Evolutionary conservation across 345 rosid genomes (phyloP).

Genomic region (Nasturtium officinale): DNA sequence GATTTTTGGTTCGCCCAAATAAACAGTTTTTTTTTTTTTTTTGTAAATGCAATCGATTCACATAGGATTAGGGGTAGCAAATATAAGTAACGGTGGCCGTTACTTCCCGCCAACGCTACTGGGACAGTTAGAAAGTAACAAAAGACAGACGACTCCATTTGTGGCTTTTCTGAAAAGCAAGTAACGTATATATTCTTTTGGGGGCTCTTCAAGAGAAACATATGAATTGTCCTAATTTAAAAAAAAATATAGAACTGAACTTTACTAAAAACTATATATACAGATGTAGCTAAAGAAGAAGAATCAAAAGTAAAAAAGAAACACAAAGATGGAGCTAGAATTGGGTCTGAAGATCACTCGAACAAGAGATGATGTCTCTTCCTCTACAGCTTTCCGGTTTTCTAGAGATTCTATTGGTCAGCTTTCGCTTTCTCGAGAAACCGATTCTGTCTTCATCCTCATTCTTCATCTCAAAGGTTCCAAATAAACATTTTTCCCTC

Average conservation of each 20-base stretch:
- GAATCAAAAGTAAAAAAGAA: background rate
- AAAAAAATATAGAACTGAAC: background rate
- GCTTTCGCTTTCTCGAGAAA: constrained; percentile 66
- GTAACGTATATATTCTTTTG: constrained; percentile 38
- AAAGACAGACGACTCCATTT: background rate
- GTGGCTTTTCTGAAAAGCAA: constrained; percentile 24
- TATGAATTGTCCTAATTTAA: background rate
- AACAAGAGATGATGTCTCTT: constrained; percentile 59
- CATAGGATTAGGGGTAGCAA: background rate
- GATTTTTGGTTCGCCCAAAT: background rate
- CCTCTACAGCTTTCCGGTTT: constrained; percentile 53
- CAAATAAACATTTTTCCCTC: background rate
- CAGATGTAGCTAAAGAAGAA: background rate
- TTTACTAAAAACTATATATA: no score
- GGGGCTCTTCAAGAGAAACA: constrained; percentile 3
- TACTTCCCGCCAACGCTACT: constrained; percentile 27
- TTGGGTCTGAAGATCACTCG: constrained; percentile 77
- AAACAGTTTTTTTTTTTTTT: no score
- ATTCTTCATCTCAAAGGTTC: constrained; percentile 71
- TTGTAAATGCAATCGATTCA: background rate
- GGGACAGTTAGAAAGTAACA: constrained; percentile 1
- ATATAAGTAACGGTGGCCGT: background rate
- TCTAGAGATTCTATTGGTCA: constrained; percentile 53
- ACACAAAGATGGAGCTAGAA: constrained; percentile 82
- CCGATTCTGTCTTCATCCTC: constrained; percentile 62